phyloP scores from a whole-genome alignment of 345 rosid species.

The Eucalyptus sideroxylon region DNA sequence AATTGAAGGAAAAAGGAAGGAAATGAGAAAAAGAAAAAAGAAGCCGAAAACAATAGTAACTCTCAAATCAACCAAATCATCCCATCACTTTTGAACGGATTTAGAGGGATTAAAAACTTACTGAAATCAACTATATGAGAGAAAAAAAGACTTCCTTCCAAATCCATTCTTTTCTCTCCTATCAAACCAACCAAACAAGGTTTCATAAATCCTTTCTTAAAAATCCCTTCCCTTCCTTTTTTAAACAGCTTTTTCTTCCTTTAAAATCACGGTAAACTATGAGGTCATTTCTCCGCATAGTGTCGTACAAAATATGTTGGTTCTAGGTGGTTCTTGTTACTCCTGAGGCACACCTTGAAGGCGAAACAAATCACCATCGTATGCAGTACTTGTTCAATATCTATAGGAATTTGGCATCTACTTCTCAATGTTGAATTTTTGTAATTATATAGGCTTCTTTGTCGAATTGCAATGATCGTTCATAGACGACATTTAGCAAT shows the following conservation, averaged over 20 bases:
- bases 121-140: background rate
- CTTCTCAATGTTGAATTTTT: background rate
- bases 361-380: background rate
- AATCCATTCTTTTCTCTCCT: background rate
- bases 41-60: background rate
- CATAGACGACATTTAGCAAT: background rate
- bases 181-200: background rate
- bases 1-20: background rate
- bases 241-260: background rate
- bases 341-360: background rate
- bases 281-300: background rate
- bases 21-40: background rate
- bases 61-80: background rate
- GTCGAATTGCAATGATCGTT: background rate
- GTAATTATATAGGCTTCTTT: background rate
- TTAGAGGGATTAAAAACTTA: background rate
- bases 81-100: background rate
- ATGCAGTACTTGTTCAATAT: background rate
- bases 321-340: background rate
- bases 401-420: background rate
- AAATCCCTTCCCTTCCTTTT: background rate
- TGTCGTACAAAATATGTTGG: background rate
- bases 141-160: background rate
- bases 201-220: background rate
- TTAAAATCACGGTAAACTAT: background rate